phyloP scores from a whole-genome alignment of 1,284 basidiomycete species.

The Melampsora allii-populina region DNA sequence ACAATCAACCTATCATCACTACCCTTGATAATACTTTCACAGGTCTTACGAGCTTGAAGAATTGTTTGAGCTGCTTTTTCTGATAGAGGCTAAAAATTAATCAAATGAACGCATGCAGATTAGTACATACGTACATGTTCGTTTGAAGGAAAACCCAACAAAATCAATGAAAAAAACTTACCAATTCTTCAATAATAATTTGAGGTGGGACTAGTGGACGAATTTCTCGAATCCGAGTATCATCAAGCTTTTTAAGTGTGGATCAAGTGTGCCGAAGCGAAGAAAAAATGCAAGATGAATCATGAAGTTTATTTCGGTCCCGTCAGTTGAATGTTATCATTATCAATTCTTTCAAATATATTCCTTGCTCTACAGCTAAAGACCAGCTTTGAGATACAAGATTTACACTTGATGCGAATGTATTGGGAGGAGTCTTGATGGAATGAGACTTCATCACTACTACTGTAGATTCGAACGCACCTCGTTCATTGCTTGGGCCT shows the following conservation, averaged over 20 bases:
- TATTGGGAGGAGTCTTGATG: no score
- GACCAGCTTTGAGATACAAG: no score
- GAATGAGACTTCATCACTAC: no score
- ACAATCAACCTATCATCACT: slow-evolving; percentile 85
- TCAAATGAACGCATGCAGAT: not conserved
- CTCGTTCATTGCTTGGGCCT: not conserved
- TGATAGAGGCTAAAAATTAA: slow-evolving; percentile 5
- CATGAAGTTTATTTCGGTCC: not conserved
- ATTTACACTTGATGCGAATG: no score
- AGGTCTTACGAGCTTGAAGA: slow-evolving; percentile 72
- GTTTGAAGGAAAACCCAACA: not conserved
- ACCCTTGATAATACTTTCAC: slow-evolving; percentile 74
- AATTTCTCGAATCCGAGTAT: slow-evolving; percentile 76
- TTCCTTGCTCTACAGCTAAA: no score
- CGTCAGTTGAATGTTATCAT: not conserved
- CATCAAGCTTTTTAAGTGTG: slow-evolving; percentile 61
- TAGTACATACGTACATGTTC: slow-evolving; percentile 45
- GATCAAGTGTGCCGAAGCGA: not conserved
- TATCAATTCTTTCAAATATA: no score
- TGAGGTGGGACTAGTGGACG: slow-evolving; percentile 72
- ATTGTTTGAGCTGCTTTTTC: slow-evolving; percentile 73
- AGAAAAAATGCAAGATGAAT: not conserved
- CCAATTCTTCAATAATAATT: slow-evolving; percentile 5
- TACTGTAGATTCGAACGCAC: not conserved
- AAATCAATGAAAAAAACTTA: slow-evolving; percentile 12